Conservation (phyloP, 2,329 filamentous ascomycete species). For the Botrytis elliptica region DNA sequence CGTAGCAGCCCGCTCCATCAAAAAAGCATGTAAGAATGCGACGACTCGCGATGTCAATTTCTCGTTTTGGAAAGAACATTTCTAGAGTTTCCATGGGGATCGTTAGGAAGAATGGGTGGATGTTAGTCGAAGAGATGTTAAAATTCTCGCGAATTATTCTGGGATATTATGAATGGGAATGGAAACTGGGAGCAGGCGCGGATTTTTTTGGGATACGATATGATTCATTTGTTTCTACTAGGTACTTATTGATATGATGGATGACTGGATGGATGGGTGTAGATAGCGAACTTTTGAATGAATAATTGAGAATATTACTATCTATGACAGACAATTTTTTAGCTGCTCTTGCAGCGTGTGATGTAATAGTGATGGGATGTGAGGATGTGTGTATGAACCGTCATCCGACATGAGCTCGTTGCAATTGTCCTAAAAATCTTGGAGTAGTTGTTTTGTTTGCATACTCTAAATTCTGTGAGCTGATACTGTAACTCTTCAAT, state of each 20-base stretch:
- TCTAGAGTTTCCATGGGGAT: slow-evolving; percentile 44
- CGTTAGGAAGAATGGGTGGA: neutral
- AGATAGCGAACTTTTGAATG: neutral
- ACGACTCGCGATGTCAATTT: slow-evolving; percentile 81
- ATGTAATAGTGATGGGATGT: neutral
- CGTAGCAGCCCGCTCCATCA: slow-evolving; percentile 73
- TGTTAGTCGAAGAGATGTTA: neutral
- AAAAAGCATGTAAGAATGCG: slow-evolving; percentile 71
- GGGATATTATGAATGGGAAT: neutral
- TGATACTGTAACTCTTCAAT: neutral
- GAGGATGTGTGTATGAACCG: neutral
- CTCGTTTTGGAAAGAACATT: slow-evolving; percentile 99
- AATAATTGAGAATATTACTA: neutral
- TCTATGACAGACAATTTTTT: neutral
- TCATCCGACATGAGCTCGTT: neutral
- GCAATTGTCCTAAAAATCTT: neutral
- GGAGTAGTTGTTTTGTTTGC: neutral
- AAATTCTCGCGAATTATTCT: neutral
- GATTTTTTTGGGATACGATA: neutral
- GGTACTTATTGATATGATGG: neutral
- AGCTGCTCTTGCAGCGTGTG: neutral
- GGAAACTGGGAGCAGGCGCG: neutral
- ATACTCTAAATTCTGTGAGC: too few species aligned
- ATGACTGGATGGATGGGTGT: neutral
- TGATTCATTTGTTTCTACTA: neutral